Evolutionary conservation across 2,329 filamentous ascomycete species (phyloP), one percentile per base, ranked within the genome.

Genomic region (Paecilomyces fulvus): DNA sequence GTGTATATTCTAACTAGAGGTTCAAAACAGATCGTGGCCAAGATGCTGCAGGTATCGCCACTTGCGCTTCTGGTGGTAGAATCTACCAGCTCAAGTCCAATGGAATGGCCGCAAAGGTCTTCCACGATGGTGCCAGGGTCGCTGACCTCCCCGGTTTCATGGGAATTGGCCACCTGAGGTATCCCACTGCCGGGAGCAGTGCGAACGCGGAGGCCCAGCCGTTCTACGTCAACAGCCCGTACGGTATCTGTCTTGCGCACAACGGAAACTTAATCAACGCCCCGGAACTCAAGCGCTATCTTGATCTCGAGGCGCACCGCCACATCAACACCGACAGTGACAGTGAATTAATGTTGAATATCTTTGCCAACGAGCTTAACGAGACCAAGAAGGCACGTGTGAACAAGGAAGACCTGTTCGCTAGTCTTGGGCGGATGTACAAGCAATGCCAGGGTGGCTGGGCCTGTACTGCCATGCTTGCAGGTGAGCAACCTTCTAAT

Each of bases 291-390:
- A 84, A 83, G 70, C 74, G 79, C 59, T 89, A 85, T 68, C 79
- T 95, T 52, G 90, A 95, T 66, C 77, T 85, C 61, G 87, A 89
- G 62, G 89, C 88, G 7, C 89, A 89, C 68, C 83, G 90, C 63
- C 90, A 95, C 71, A 88, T 94, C 78, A 96, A 95, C 74, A 92
- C 90, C 28, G 90, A 95, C 66, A 91, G 87, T 57, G 90, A 95
- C 75, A 90, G 86, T 63, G 91, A 95, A 75, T 76, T 92, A 59
- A 89, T 94, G 79, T 80, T 96, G 59, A 96, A 96, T 73, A 82
- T 95, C 63, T 95, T 92, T 64, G 92, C 91, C 23, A 84, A 89
- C 70, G 88, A 89, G 70, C 81, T 94, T 51, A 87, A 88, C 62
- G 85, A 90, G 73, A 89, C 87, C 25, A 87, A 87, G 64, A 94